Evolutionary conservation across 805 yeast genomes (phyloP), one percentile per base, ranked within the genome.

Genomic region (Blastobotrys americana): DNA sequence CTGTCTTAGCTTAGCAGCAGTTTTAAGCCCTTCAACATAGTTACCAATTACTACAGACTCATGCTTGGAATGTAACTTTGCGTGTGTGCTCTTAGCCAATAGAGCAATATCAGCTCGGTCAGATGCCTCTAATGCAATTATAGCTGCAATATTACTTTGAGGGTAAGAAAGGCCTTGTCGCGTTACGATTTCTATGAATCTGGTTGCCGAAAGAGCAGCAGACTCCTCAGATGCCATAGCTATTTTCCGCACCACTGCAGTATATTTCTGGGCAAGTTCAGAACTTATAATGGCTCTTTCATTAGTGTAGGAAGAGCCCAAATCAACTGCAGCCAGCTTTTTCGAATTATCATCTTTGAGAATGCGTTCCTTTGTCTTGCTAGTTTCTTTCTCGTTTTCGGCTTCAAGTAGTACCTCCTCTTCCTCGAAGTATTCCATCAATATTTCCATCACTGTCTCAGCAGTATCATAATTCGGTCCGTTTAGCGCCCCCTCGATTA

Each of bases 121-220:
- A 0, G 86, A 77, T 0, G 84, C 69, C 46, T 80, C 79, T 28
- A 87, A 64, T 0, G 90, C 90, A 45, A 85, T 72, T 0, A 84
- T 69, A 0, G 88, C 80, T 0, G 88, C 75, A 4, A 81, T 73
- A 54, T 86, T 76, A 3, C 74, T 55, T 45, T 83, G 73, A 1
- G 96, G 96, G 55, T 82, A 84, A 0, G 83, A 82, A 60, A 76
- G 82, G 0, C 95, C 95, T 43, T 78, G 69, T 22, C 70, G 70
- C 6, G 82, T 71, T 19, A 82, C 74, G 36, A 75, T 59, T 44
- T 72, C 76, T 36, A 85, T 55, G 48, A 79, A 77, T 25, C 70
- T 66, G 2, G 80, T 70, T 0, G 86, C 80, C 1, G 70, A 58
- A 22, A 66, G 60, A 1, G 85, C 74, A 38, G 62, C 63, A 2